A percentile compares a stretch with the other conserved stretches of the same genome.
Conservation (phyloP, 2,329 filamentous ascomycete species). For the Aspergillus sp. region DNA sequence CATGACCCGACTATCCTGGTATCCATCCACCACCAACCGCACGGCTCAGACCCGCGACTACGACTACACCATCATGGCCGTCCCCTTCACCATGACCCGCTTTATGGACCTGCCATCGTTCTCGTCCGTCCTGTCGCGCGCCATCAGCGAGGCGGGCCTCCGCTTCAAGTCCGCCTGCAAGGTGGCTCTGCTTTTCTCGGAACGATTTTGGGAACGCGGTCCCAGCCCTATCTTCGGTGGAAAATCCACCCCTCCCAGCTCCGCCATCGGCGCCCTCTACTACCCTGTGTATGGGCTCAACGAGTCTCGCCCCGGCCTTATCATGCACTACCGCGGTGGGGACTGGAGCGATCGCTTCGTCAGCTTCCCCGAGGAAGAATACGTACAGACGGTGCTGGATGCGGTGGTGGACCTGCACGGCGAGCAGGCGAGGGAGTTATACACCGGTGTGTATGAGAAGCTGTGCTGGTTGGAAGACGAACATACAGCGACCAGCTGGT, state of each 20-base stretch:
- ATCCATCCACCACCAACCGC: constrained; percentile 20
- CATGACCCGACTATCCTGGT: constrained; percentile 23
- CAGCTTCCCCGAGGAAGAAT: constrained; percentile 28
- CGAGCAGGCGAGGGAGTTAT: constrained; percentile 24
- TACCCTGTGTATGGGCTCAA: constrained; percentile 35
- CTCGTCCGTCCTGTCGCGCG: constrained; percentile 27
- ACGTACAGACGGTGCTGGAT: constrained; percentile 29
- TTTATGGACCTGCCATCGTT: constrained; percentile 40
- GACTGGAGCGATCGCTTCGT: constrained; percentile 35
- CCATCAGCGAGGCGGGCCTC: constrained; percentile 26
- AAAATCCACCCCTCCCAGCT: constrained; percentile 24
- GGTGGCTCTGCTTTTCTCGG: constrained; percentile 31
- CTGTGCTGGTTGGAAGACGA: constrained; percentile 35
- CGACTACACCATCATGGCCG: constrained; percentile 41
- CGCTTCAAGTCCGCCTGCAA: constrained; percentile 35
- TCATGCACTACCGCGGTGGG: constrained; percentile 31
- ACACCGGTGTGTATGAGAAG: constrained; percentile 34
- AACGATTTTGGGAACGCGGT: constrained; percentile 36
- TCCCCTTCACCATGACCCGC: constrained; percentile 38
- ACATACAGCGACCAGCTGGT: constrained; percentile 30
- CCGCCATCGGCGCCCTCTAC: constrained; percentile 29
- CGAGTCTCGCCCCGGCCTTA: constrained; percentile 31
- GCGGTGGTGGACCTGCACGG: constrained; percentile 30
- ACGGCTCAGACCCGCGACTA: constrained; percentile 31
- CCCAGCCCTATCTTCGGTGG: constrained; percentile 32